These are phyloP conservation scores for Postia placenta DNA, from an alignment of 768 basidiomycete species.

Conservation along the genomic window DNA sequence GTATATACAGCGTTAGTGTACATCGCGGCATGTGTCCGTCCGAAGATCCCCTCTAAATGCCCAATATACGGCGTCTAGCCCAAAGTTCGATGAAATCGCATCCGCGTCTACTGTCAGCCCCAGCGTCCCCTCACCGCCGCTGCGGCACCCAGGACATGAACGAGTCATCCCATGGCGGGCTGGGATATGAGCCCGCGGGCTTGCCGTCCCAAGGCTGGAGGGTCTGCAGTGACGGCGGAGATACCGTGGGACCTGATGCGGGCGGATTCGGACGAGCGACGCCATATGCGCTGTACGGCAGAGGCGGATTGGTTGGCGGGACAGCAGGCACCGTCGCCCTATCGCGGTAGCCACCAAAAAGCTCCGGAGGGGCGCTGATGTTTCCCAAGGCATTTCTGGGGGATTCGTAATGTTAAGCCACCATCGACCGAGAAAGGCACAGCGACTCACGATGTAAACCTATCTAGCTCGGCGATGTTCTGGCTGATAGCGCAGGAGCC, in stretches of 20 bases:
- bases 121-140: slow-evolving; percentile 16
- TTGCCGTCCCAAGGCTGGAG: slow-evolving; percentile 18
- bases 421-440: background rate
- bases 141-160: slow-evolving; percentile 61
- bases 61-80: background rate
- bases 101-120: too few relatives aligned
- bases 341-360: slow-evolving; percentile 11
- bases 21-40: background rate
- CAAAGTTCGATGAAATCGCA: background rate
- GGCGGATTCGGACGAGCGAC: slow-evolving; percentile 2
- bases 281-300: background rate
- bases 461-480: slow-evolving; percentile 44
- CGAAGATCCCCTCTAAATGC: slow-evolving; percentile 1
- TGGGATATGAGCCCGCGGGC: slow-evolving; percentile 17
- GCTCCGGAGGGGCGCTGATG: slow-evolving; percentile 21
- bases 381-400: slow-evolving; percentile 38
- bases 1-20: background rate
- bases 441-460: slow-evolving; percentile 43
- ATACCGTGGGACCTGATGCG: slow-evolving; percentile 7
- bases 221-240: slow-evolving; percentile 12
- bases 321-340: background rate
- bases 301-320: background rate
- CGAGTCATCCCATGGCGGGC: slow-evolving; percentile 42
- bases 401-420: background rate
- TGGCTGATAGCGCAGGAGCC: slow-evolving; percentile 34